Evolutionary conservation across 345 rosid species (phyloP).

Genomic region (Pugionium dolabratum): DNA sequence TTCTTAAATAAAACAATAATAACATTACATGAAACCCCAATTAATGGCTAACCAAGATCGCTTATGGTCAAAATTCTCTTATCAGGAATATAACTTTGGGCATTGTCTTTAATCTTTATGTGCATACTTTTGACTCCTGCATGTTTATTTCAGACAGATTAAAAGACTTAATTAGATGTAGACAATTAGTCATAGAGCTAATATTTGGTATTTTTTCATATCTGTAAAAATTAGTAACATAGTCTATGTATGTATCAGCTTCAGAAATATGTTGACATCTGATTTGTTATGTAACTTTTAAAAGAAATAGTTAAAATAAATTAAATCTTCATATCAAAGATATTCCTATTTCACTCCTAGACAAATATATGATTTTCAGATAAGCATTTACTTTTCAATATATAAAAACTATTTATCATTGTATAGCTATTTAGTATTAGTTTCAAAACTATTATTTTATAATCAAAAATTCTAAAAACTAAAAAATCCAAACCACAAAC

Average conservation of each 20-base stretch:
- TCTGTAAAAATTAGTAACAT: too few relatives aligned
- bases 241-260: not conserved
- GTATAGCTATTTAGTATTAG: too few relatives aligned
- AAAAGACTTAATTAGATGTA: not conserved
- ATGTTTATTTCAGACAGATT: slow-evolving; percentile 8
- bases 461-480: too few relatives aligned
- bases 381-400: too few relatives aligned
- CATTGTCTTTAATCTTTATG: slow-evolving; percentile 13
- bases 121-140: slow-evolving; percentile 2
- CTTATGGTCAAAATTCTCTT: slow-evolving; percentile 28
- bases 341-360: too few relatives aligned
- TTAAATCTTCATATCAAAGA: not conserved
- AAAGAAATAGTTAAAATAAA: too few relatives aligned
- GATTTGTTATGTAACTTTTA: not conserved
- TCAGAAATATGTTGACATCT: not conserved
- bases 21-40: not conserved
- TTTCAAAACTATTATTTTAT: too few relatives aligned
- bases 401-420: too few relatives aligned
- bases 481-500: not conserved
- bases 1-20: slow-evolving; percentile 4
- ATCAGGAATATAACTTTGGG: slow-evolving; percentile 27
- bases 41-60: slow-evolving; percentile 1
- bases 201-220: not conserved
- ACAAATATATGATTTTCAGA: too few relatives aligned
- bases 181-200: not conserved